phyloP scores from a whole-genome alignment of 352 stramenopile species.

The Albugo laibachii region DNA sequence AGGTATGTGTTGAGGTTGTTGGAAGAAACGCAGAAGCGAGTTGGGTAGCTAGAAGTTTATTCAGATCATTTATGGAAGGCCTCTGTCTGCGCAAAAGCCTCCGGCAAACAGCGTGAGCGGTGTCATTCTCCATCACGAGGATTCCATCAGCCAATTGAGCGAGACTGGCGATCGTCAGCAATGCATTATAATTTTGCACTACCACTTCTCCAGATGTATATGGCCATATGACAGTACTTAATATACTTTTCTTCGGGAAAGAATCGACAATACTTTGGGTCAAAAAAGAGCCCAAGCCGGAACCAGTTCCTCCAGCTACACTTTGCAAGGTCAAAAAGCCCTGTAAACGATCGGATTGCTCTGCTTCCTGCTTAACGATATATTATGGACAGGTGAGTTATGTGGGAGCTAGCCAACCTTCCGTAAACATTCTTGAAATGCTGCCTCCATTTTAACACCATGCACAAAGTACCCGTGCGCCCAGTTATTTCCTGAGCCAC shows the following conservation, averaged over 20 bases:
- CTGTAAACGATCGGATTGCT: slow-evolving; percentile 42
- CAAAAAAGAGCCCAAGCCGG: slow-evolving; percentile 62
- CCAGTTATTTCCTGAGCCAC: slow-evolving; percentile 68
- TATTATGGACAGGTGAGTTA: background rate
- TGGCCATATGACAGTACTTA: slow-evolving; percentile 74
- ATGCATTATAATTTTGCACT: slow-evolving; percentile 81
- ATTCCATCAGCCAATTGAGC: slow-evolving; percentile 31
- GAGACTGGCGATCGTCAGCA: slow-evolving; percentile 71
- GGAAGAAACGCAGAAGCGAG: slow-evolving; percentile 31
- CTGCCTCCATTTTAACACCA: slow-evolving; percentile 17
- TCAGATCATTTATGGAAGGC: slow-evolving; percentile 42
- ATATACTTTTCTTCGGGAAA: slow-evolving; percentile 23
- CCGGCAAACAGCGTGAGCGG: slow-evolving; percentile 28
- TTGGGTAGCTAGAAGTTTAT: slow-evolving; percentile 35
- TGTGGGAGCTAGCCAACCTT: slow-evolving; percentile 10
- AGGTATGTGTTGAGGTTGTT: slow-evolving; percentile 7
- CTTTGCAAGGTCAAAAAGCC: slow-evolving; percentile 69
- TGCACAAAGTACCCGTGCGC: slow-evolving; percentile 38
- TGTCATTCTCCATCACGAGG: slow-evolving; percentile 57
- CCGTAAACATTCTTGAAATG: slow-evolving; percentile 28
- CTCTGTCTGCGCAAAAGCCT: slow-evolving; percentile 25
- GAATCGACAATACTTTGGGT: slow-evolving; percentile 49
- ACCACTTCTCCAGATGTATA: slow-evolving; percentile 70
- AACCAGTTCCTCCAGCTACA: slow-evolving; percentile 73
- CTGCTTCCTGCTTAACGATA: slow-evolving; percentile 21